These are phyloP conservation scores for Endocarpon pusillum DNA, from an alignment of 495 filamentous ascomycete genomes.

Conservation along the genomic window DNA sequence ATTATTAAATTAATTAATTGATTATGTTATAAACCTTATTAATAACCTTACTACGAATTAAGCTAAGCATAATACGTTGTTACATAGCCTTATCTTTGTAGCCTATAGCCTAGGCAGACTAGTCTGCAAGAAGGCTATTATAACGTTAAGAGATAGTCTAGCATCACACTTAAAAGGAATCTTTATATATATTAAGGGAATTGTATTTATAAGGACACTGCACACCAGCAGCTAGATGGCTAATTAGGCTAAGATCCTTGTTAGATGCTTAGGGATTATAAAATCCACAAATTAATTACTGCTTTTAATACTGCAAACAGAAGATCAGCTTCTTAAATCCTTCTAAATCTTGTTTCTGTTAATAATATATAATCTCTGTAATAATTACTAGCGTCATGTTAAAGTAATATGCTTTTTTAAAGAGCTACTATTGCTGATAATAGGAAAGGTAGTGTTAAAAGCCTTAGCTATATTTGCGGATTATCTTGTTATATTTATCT, in stretches of 20 bases:
- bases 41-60: conserved; percentile 4
- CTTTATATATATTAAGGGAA: conserved; percentile 14
- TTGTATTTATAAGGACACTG: conserved; percentile 26
- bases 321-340: conserved; percentile 10
- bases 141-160: not conserved
- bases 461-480: conserved; percentile 10
- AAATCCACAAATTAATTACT: conserved; percentile 10
- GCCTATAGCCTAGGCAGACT: conserved; percentile 11
- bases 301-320: conserved; percentile 7
- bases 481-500: conserved; percentile 14
- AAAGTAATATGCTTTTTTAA: conserved; percentile 15
- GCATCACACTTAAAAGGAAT: conserved; percentile 16
- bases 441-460: conserved; percentile 6
- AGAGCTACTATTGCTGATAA: conserved; percentile 5
- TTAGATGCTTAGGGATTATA: conserved; percentile 6
- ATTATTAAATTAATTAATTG: conserved; percentile 4
- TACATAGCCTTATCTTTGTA: conserved; percentile 9
- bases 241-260: conserved; percentile 11
- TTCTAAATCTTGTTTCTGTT: conserved; percentile 9
- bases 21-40: conserved; percentile 6
- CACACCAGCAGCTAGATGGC: conserved; percentile 21
- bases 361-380: conserved; percentile 4
- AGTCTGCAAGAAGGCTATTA: conserved; percentile 13
- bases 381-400: conserved; percentile 4
- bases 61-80: conserved; percentile 4